phyloP scores from a whole-genome alignment of 768 basidiomycete species.

The Lenzites betulinus region DNA sequence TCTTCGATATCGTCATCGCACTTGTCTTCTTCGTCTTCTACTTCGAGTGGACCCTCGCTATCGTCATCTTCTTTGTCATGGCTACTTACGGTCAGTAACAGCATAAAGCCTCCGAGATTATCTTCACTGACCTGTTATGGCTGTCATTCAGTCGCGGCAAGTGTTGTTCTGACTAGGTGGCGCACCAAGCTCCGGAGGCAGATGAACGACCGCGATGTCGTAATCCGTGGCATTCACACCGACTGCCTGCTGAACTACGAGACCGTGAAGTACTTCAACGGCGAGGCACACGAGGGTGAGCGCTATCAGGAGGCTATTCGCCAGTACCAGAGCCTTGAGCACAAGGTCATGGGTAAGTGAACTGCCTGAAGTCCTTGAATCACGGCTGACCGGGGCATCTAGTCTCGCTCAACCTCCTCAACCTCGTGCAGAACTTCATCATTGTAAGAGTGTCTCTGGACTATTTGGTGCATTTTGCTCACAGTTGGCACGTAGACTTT shows the following conservation, averaged over 20 bases:
- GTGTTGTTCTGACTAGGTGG: conserved; percentile 65
- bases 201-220: conserved; percentile 82
- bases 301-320: conserved; percentile 72
- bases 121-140: conserved; percentile 19
- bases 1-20: conserved; percentile 78
- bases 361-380: neutral
- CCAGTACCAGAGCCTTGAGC: conserved; percentile 74
- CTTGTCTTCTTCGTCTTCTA: conserved; percentile 61
- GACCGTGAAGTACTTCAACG: conserved; percentile 89
- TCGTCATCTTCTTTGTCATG: conserved; percentile 74
- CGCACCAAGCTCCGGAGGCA: conserved; percentile 71
- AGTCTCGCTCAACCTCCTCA: conserved; percentile 75
- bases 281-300: conserved; percentile 75
- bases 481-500: conserved; percentile 50
- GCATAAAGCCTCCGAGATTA: neutral
- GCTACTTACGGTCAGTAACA: conserved; percentile 61
- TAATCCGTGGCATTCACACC: conserved; percentile 81
- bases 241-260: conserved; percentile 82
- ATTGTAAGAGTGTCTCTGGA: conserved; percentile 51
- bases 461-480: neutral
- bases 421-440: conserved; percentile 79
- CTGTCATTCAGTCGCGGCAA: conserved; percentile 50
- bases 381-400: conserved; percentile 10
- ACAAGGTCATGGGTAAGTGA: conserved; percentile 67
- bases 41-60: conserved; percentile 67